A percentile compares a stretch with the other conserved stretches of the same genome.
Evolutionary conservation across 345 rosid genomes (phyloP).

Genomic region (Salix viminalis): DNA sequence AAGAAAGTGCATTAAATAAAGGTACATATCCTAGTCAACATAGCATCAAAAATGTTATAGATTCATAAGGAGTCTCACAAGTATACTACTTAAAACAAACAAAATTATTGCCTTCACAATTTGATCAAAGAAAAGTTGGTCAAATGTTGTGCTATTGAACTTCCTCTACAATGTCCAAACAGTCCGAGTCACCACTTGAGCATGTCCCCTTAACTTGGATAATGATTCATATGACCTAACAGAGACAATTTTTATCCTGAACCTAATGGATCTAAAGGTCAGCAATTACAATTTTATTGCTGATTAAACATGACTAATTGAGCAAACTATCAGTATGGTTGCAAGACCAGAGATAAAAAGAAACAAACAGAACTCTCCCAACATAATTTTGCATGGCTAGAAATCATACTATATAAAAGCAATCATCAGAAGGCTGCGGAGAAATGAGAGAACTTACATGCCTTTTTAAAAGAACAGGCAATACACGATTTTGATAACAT

Average conservation of each 20-base stretch:
- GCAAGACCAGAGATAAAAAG: neutral
- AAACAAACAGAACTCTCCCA: neutral
- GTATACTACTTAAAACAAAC: neutral
- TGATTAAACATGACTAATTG: neutral
- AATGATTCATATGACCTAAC: neutral
- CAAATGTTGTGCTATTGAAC: neutral
- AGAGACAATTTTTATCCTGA: neutral
- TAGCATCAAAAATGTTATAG: neutral
- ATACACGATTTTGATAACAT: conserved; percentile 75
- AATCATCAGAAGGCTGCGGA: conserved; percentile 17
- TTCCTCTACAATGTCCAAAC: neutral
- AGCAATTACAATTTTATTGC: neutral
- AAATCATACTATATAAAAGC: neutral
- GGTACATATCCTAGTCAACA: neutral
- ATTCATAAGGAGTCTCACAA: neutral
- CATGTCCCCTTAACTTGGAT: neutral
- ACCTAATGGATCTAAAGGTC: neutral
- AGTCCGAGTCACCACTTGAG: neutral
- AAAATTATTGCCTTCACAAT: neutral
- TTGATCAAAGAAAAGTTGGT: neutral
- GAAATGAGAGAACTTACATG: conserved; percentile 80
- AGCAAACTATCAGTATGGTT: neutral
- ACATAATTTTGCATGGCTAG: neutral
- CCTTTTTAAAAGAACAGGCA: conserved; percentile 96
- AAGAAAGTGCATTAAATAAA: neutral